Conservation (phyloP, 352 stramenopile species). For the Thalassiosira exigua region DNA sequence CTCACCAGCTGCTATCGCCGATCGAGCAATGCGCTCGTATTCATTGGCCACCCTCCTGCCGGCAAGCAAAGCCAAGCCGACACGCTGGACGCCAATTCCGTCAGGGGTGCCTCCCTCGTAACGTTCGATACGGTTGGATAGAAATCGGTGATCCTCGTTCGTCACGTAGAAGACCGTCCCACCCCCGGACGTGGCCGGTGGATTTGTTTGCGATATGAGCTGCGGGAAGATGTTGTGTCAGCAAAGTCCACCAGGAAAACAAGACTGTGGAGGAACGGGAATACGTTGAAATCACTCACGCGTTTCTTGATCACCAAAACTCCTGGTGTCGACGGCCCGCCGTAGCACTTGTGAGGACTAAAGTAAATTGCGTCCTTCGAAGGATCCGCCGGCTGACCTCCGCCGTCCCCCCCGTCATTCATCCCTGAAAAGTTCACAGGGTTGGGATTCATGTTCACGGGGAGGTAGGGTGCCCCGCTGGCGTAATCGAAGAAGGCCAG, state of each 20-base stretch:
- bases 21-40: conserved; percentile 53
- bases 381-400: conserved; percentile 38
- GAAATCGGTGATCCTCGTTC: conserved; percentile 87
- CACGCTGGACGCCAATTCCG: conserved; percentile 91
- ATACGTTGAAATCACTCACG: too few species aligned
- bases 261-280: too few species aligned
- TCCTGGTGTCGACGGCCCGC: conserved; percentile 90
- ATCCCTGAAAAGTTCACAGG: conserved; percentile 11
- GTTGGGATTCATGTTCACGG: conserved; percentile 95
- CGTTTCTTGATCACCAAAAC: conserved; percentile 94
- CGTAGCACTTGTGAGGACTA: conserved; percentile 96
- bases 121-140: conserved; percentile 90
- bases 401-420: not conserved
- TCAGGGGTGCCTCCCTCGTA: conserved; percentile 97
- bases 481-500: conserved; percentile 96
- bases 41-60: conserved; percentile 82
- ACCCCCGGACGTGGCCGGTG: conserved; percentile 68
- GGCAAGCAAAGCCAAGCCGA: conserved; percentile 91
- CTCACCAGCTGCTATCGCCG: conserved; percentile 7
- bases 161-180: conserved; percentile 91
- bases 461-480: conserved; percentile 91
- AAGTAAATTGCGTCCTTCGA: conserved; percentile 95
- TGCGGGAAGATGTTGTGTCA: too few species aligned
- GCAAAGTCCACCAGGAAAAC: too few species aligned
- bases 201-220: conserved; percentile 75